Evolutionary conservation across 1,284 basidiomycete genomes (phyloP), one percentile per base, ranked within the genome.

Genomic region (Boletus mariae): DNA sequence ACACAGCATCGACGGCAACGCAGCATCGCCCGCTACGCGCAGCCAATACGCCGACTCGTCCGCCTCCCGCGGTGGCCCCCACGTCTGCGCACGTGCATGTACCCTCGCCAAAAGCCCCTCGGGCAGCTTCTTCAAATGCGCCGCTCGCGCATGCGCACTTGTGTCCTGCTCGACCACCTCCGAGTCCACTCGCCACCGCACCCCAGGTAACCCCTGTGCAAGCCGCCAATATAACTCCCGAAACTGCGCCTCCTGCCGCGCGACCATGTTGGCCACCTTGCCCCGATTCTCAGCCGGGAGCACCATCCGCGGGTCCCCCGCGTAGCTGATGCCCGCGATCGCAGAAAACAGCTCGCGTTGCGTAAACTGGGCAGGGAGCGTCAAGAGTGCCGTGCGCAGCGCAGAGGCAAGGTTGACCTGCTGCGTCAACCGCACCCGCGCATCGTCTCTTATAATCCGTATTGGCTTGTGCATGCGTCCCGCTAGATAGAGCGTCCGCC

Each of bases 391-490:
- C 13, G 90, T 83, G 32, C 94, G 87, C 28, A 98, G 77, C 1
- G 95, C 95, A 3, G 92, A 94, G 13, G 87, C 83, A 46, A 96
- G 80, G 75, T 99, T 99, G 65, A 94, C 91, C 66, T 95, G 90
- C 66, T 96, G 91, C 2, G 95, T 93, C 38, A 94, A 76, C 44
- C 89, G 82, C n/a, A 98, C 91, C 35, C 90, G 84, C 0, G 92
- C 85, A 67, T 95, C 90, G 64, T 92, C 87, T 65, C 83, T 85
- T 70, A 97, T 89, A 61, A 94, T 92, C 43, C 92, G 84, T 47
- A 94, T 78, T 0, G 97, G 96, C 71, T 99, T 99, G 74, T 99
- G 96, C 85, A 99, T 94, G 23, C 96, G 82, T 0, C 96, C 97
- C 1, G 93, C 90, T 44, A 98, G 84, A 71, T 99, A 99, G 8